Conservation (phyloP, 495 filamentous ascomycete genomes). For the Daldinia decipiens region DNA sequence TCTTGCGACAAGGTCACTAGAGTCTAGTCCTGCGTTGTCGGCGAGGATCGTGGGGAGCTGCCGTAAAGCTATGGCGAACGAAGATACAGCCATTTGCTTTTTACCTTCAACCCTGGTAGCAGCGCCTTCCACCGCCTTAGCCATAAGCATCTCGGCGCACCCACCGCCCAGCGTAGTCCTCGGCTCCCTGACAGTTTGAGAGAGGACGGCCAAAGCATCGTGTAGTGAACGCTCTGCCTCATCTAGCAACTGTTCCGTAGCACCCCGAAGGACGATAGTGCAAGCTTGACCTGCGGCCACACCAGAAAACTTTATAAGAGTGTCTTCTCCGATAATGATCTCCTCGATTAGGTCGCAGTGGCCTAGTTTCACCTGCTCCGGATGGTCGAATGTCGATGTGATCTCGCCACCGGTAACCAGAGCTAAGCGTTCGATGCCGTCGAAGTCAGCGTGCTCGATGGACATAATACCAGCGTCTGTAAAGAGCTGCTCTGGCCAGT, state of each 20-base stretch:
- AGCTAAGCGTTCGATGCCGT: conserved; percentile 94
- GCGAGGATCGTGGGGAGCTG: conserved; percentile 97
- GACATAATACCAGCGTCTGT: conserved; percentile 97
- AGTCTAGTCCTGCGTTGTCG: conserved; percentile 96
- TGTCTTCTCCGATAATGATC: conserved; percentile 97
- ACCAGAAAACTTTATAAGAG: conserved; percentile 95
- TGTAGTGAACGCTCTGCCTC: conserved; percentile 96
- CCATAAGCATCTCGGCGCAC: conserved; percentile 98
- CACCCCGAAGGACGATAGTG: conserved; percentile 95
- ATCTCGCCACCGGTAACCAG: conserved; percentile 98
- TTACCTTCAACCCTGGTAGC: conserved; percentile 95
- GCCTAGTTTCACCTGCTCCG: conserved; percentile 94
- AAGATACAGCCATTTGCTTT: conserved; percentile 91
- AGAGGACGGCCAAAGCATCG: conserved; percentile 95
- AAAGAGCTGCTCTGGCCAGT: conserved; percentile 99
- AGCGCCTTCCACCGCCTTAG: conserved; percentile 94
- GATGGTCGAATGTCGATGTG: conserved; percentile 96
- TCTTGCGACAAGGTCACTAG: conserved; percentile 89
- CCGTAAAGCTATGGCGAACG: conserved; percentile 87
- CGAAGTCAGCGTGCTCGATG: conserved; percentile 98
- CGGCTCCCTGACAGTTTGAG: conserved; percentile 95
- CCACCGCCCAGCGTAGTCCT: conserved; percentile 94
- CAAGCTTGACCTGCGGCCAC: conserved; percentile 94
- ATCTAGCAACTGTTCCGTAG: conserved; percentile 95
- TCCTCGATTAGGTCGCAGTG: conserved; percentile 97